phyloP scores from a whole-genome alignment of 495 filamentous ascomycete genomes.

The Penicillium tannophilum region DNA sequence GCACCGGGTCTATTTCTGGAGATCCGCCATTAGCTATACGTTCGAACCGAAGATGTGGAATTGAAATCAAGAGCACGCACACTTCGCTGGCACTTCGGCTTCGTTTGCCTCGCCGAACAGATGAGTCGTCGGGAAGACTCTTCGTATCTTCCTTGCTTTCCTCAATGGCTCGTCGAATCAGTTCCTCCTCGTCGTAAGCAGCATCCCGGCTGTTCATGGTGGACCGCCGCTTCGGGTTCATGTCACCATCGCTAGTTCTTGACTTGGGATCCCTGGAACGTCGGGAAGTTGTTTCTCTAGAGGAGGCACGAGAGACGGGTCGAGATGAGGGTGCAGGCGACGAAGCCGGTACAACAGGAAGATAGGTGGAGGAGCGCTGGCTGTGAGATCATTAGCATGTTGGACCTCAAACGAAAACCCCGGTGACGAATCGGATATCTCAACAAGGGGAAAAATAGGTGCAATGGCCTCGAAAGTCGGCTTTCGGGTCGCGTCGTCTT shows the following conservation, averaged over 20 bases:
- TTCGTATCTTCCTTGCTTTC: conserved; percentile 80
- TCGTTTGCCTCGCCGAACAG: conserved; percentile 70
- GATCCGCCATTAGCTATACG: conserved; percentile 25
- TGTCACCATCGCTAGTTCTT: conserved; percentile 47
- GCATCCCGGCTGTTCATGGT: conserved; percentile 98
- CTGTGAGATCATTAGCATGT: conserved; percentile 42
- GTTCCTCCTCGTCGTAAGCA: conserved; percentile 93
- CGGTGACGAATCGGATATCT: neutral
- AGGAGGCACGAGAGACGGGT: conserved; percentile 48
- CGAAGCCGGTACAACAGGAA: conserved; percentile 57
- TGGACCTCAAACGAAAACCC: neutral
- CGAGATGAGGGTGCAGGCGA: conserved; percentile 48
- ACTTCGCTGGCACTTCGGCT: conserved; percentile 91
- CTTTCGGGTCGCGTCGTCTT: neutral
- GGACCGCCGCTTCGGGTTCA: conserved; percentile 74
- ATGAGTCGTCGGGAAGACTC: conserved; percentile 48
- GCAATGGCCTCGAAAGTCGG: neutral
- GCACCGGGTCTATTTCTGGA: conserved; percentile 54
- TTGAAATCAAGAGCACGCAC: conserved; percentile 54
- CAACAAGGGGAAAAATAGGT: neutral
- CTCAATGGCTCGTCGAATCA: conserved; percentile 85
- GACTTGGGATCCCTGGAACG: conserved; percentile 51
- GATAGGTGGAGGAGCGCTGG: conserved; percentile 67
- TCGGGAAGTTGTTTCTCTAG: conserved; percentile 45
- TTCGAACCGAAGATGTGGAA: conserved; percentile 1